A percentile compares a stretch with the other conserved stretches of the same genome.
These are phyloP conservation scores for Lentinula raphanica DNA, from an alignment of 768 basidiomycete genomes.

Conservation along the genomic window DNA sequence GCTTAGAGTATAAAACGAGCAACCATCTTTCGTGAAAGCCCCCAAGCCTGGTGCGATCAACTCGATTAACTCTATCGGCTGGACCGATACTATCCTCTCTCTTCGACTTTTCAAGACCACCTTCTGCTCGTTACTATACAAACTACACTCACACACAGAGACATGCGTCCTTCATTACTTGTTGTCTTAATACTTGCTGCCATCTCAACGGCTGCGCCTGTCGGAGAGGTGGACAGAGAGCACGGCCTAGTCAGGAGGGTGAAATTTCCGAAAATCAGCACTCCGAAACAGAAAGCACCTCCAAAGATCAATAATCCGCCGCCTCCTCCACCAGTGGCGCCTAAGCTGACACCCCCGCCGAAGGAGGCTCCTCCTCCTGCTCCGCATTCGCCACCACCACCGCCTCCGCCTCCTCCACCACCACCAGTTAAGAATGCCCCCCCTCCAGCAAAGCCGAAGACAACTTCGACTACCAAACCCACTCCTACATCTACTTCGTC, in stretches of 20 bases:
- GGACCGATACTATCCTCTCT: neutral
- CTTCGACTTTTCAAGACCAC: neutral
- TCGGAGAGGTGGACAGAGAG: neutral
- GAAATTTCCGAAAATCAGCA: neutral
- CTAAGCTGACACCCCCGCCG: neutral
- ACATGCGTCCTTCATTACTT: neutral
- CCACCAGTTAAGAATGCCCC: neutral
- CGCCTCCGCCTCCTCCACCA: neutral
- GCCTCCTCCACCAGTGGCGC: neutral
- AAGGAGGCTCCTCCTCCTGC: neutral
- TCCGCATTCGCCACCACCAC: neutral
- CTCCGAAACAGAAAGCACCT: neutral
- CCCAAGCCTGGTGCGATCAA: neutral
- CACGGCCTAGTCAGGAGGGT: neutral
- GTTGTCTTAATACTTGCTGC: neutral
- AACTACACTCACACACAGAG: too few species aligned
- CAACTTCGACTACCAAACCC: neutral
- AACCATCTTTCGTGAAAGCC: neutral
- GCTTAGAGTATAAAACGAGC: neutral
- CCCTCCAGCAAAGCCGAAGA: neutral
- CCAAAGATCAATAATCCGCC: neutral
- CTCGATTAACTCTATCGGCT: neutral
- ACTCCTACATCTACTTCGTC: neutral
- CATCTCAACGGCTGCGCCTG: neutral
- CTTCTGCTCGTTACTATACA: neutral